A percentile compares a stretch with the other conserved stretches of the same genome.
Conservation (phyloP, 768 basidiomycete species). For the Pisolithus microcarpus region DNA sequence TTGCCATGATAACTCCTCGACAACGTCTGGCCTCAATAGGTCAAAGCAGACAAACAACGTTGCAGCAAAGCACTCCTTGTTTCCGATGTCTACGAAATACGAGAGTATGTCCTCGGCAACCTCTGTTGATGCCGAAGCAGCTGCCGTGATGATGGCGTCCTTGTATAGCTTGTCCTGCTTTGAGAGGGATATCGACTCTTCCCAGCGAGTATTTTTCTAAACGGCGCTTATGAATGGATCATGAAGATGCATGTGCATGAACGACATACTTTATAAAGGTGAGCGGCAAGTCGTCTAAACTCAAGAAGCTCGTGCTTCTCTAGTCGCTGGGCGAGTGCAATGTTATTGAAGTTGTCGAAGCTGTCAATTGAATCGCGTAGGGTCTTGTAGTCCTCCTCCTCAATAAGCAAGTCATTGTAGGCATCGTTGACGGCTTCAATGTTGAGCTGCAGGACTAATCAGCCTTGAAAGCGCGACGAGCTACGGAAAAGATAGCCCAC, state of each 20-base stretch:
- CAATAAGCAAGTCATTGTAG: constrained; percentile 96
- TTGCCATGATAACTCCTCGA: constrained; percentile 95
- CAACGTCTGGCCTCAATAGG: constrained; percentile 84
- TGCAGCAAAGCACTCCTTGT: constrained; percentile 95
- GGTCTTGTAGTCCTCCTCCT: constrained; percentile 98
- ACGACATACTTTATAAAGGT: constrained; percentile 78
- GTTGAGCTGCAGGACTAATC: constrained; percentile 62
- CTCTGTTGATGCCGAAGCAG: constrained; percentile 74
- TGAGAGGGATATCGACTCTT: constrained; percentile 89
- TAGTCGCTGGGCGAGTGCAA: constrained; percentile 74
- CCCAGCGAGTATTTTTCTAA: constrained; percentile 95
- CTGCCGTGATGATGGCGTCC: constrained; percentile 91
- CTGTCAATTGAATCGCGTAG: constrained; percentile 96
- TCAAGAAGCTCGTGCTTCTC: constrained; percentile 90
- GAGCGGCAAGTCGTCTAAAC: constrained; percentile 90
- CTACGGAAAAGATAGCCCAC: constrained; percentile 36
- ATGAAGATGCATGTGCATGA: neutral
- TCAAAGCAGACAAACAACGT: constrained; percentile 92
- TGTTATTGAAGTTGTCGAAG: constrained; percentile 96
- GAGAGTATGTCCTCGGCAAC: constrained; percentile 91
- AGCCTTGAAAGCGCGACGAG: neutral
- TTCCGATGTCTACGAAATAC: constrained; percentile 97
- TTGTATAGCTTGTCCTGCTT: constrained; percentile 98
- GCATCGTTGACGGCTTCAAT: constrained; percentile 97
- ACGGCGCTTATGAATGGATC: neutral